These are phyloP conservation scores for Ophiobolus disseminans DNA, from an alignment of 2,329 filamentous ascomycete species.

Conservation along the genomic window DNA sequence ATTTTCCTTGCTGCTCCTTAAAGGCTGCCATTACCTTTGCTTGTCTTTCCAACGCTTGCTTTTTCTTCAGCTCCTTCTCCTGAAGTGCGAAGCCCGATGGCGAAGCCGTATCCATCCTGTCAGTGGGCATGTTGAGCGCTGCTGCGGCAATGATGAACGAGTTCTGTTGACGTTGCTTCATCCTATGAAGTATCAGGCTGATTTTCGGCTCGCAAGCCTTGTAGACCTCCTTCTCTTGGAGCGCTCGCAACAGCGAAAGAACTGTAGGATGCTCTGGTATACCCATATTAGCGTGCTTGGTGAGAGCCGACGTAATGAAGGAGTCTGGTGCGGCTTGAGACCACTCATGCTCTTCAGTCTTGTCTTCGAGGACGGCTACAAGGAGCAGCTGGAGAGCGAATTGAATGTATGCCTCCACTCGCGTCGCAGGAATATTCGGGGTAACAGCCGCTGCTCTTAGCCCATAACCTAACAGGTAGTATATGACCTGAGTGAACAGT, in stretches of 20 bases:
- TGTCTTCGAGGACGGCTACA: slow-evolving; percentile 85
- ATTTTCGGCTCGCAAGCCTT: slow-evolving; percentile 86
- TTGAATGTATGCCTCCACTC: slow-evolving; percentile 90
- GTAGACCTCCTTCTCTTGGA: slow-evolving; percentile 73
- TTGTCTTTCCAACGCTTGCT: slow-evolving; percentile 86
- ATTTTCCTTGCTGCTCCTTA: slow-evolving; percentile 95
- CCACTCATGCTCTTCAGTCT: slow-evolving; percentile 55
- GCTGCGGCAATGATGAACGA: slow-evolving; percentile 74
- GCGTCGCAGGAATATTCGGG: slow-evolving; percentile 77
- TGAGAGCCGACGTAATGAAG: slow-evolving; percentile 76
- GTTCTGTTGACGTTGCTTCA: slow-evolving; percentile 81
- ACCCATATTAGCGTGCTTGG: slow-evolving; percentile 61
- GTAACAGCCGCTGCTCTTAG: slow-evolving; percentile 72
- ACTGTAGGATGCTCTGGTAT: slow-evolving; percentile 53
- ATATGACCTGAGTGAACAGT: slow-evolving; percentile 88
- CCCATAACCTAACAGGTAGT: slow-evolving; percentile 84
- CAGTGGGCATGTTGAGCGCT: slow-evolving; percentile 68
- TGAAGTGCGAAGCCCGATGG: slow-evolving; percentile 70
- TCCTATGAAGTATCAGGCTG: slow-evolving; percentile 78
- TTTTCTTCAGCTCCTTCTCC: slow-evolving; percentile 85
- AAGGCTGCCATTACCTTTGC: slow-evolving; percentile 97
- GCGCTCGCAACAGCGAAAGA: slow-evolving; percentile 59
- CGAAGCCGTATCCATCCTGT: slow-evolving; percentile 81
- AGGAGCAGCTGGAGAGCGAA: slow-evolving; percentile 87
- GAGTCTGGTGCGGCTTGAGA: slow-evolving; percentile 61